A percentile compares a stretch with the other conserved stretches of the same genome.
These are phyloP conservation scores for Dentipellis sp. DNA, from an alignment of 768 basidiomycete species.

Conservation along the genomic window DNA sequence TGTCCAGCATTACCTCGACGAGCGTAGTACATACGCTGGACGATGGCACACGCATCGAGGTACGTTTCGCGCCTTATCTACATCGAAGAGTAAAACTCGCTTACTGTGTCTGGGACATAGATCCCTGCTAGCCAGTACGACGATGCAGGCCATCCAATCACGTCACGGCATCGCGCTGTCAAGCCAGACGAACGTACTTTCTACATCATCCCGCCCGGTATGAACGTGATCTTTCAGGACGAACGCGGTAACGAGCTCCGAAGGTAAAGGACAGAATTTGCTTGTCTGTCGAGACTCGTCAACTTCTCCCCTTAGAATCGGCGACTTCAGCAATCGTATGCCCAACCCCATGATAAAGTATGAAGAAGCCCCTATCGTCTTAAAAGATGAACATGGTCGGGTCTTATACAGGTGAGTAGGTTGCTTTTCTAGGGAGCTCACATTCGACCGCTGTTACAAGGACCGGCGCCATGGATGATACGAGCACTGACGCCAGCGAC, in stretches of 20 bases:
- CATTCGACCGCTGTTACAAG: background rate
- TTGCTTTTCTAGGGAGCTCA: too few species aligned
- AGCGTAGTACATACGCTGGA: conserved; percentile 11
- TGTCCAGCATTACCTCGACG: conserved; percentile 6
- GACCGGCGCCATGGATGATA: conserved; percentile 2
- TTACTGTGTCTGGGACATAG: background rate
- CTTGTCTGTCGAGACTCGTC: too few species aligned
- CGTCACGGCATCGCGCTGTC: background rate
- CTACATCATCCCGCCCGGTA: conserved; percentile 15
- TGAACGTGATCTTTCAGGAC: conserved; percentile 14
- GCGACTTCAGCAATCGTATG: conserved; percentile 9
- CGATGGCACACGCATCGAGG: conserved; percentile 7
- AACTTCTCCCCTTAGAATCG: conserved; percentile 5
- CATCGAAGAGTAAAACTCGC: background rate
- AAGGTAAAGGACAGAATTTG: conserved; percentile 3
- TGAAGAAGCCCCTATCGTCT: conserved; percentile 11
- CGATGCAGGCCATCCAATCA: background rate
- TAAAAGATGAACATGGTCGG: conserved; percentile 11
- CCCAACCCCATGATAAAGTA: conserved; percentile 1
- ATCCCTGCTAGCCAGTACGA: background rate
- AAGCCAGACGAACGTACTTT: conserved; percentile 7
- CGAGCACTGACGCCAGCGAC: conserved; percentile 8
- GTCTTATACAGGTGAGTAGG: conserved; percentile 8
- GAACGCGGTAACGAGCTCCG: conserved; percentile 11
- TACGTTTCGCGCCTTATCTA: background rate